Evolutionary conservation across 768 basidiomycete species (phyloP), one percentile per base, ranked within the genome.

Genomic region (Ramaria rubella): DNA sequence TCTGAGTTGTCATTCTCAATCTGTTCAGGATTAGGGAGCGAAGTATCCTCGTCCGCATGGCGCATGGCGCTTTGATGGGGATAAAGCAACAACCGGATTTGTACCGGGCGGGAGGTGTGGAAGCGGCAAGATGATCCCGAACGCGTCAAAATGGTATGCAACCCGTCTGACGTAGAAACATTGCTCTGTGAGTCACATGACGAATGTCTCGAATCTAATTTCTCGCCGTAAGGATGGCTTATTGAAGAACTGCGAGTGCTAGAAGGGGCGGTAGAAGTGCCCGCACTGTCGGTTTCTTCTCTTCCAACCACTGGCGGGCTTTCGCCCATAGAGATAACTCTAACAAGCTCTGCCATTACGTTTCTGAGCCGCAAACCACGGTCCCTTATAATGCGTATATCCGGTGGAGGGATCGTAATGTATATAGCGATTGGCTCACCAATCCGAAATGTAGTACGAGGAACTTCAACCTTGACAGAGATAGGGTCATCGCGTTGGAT

Each of bases 41-140:
- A 73, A 55, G 70, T 69, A 57, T 72, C 71, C 45, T 74, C 57
- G 27, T 46, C 57, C 24, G 34, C 44, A 72, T 61, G 79, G 72
- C 24, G 75, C 62, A 15, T 82, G 76, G n/a, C 83, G 77, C 29
- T 73, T 67, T 50, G 75, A 69, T 19, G 78, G 73, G 4, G 76
- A 73, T 44, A 55, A 15, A 97, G 75, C 27, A 94, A 73, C 58
- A 97, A 88, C 3, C 92, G 82, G 36, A 91, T 76, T 61, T 79
- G 87, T 58, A 94, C 80, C 3, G 87, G 78, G 14, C 79, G 80
- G 44, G 81, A 77, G 0, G 84, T 81, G 62, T 96, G 93, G 67
- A 96, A 93, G 45, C 92, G 85, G 68, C 92, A 93, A 19, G 91
- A 87, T 42, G 93, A 94, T 45, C 95, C 95, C 14, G 94, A 93